Conservation (phyloP, 768 basidiomycete genomes). For the Amanita jacksonii region DNA sequence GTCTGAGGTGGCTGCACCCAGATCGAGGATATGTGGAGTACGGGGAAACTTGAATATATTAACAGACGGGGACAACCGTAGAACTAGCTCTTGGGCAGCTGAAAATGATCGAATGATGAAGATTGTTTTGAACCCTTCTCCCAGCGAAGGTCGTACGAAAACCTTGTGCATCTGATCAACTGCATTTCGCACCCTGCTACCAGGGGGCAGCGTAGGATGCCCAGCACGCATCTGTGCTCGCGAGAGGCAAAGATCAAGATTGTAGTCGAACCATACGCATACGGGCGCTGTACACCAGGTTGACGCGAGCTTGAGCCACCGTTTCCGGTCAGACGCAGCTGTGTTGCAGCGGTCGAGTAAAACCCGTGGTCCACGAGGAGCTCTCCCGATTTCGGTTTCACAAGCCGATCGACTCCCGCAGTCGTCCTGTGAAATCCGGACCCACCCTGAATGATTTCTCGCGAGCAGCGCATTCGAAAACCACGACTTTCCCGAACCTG, state of each 20-base stretch:
- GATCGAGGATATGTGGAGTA: slow-evolving; percentile 48
- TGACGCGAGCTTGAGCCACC: slow-evolving; percentile 40
- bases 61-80: slow-evolving; percentile 31
- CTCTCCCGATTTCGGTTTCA: slow-evolving; percentile 39
- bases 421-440: slow-evolving; percentile 47
- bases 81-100: slow-evolving; percentile 38
- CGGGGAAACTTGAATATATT: slow-evolving; percentile 49
- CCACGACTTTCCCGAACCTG: slow-evolving; percentile 55
- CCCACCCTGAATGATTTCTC: slow-evolving; percentile 35
- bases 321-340: slow-evolving; percentile 33
- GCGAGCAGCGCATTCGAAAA: slow-evolving; percentile 37
- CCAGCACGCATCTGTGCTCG: slow-evolving; percentile 46
- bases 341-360: slow-evolving; percentile 53
- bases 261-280: slow-evolving; percentile 49
- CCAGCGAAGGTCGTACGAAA: slow-evolving; percentile 33
- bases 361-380: slow-evolving; percentile 24
- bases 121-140: slow-evolving; percentile 47
- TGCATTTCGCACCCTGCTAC: slow-evolving; percentile 43
- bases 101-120: slow-evolving; percentile 39
- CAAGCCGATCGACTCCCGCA: slow-evolving; percentile 38
- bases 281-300: slow-evolving; percentile 37
- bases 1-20: slow-evolving; percentile 47
- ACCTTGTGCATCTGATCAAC: slow-evolving; percentile 41
- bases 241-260: slow-evolving; percentile 35
- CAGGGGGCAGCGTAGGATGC: slow-evolving; percentile 53